Evolutionary conservation across 2,329 filamentous ascomycete species (phyloP), one percentile per base, ranked within the genome.

Genomic region (Spiromastix sp.): DNA sequence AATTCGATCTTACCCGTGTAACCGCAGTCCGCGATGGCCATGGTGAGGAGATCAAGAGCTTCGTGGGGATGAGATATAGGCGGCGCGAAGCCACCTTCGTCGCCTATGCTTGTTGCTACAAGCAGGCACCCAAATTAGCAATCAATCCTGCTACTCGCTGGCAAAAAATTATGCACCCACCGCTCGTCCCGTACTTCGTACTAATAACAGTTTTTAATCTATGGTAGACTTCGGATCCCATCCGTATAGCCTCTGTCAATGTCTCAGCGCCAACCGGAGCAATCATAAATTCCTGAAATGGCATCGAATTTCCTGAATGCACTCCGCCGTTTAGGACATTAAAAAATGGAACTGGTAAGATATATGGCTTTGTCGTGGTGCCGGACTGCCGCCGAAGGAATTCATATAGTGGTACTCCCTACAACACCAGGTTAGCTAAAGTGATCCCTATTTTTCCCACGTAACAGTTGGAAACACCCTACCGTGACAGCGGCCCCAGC

Each of bases 281-380:
- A 19, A 53, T 38, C 49, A 55, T 54, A 24, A 51, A 44, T 34
- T 51, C 51, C 55, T 75, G 71, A 60, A 75, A 74, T 29, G 71
- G 70, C 49, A 74, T 57, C 3, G 41, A 39, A 32, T 59, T 60
- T 10, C 56, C 56, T 1, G 55, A 57, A 40, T 60, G 57, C 13
- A 51, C 49, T 6, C 57, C 57, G 48, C 71, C 71, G 55, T 76
- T 75, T 35, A 76, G 60, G 34, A 74, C 70, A 54, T 74, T 74
- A 61, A 68, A 66, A 55, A 70, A 75, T 18, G 72, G 71, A 29
- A 74, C 70, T 26, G 71, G 72, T 30, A 75, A 58, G 28, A 74
- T 61, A 50, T 70, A 72, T 44, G 64, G 63, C n/a, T n/a, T n/a
- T 57, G 67, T 67, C 56, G 65, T 66, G 48, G 65, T 66, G 44